phyloP scores from a whole-genome alignment of 768 basidiomycete genomes.

The Panellus pusillus region DNA sequence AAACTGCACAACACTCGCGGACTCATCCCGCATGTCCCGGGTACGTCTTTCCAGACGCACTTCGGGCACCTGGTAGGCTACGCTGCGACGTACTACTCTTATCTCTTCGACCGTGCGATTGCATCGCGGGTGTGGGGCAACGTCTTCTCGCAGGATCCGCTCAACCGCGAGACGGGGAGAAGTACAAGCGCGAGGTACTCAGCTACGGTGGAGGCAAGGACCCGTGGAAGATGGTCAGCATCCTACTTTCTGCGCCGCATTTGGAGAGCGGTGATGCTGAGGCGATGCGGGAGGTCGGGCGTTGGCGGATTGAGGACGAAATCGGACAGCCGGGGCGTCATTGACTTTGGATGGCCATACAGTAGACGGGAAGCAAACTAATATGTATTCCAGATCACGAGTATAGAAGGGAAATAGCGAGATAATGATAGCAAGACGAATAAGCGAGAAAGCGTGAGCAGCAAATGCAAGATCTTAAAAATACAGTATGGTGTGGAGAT shows the following conservation, averaged over 20 bases:
- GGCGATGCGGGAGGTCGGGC: slow-evolving; percentile 89
- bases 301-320: slow-evolving; percentile 84
- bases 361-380: slow-evolving; percentile 7
- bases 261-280: slow-evolving; percentile 71
- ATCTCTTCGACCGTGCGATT: slow-evolving; percentile 94
- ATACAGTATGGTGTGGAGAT: slow-evolving; percentile 9
- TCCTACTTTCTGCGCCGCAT: slow-evolving; percentile 60
- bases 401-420: slow-evolving; percentile 11
- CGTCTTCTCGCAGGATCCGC: slow-evolving; percentile 67
- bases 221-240: slow-evolving; percentile 90
- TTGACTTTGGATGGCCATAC: slow-evolving; percentile 29
- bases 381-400: slow-evolving; percentile 15
- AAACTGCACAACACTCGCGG: slow-evolving; percentile 67
- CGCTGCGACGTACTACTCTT: slow-evolving; percentile 97
- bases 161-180: slow-evolving; percentile 74
- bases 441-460: neutral
- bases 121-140: slow-evolving; percentile 87
- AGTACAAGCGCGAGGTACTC: slow-evolving; percentile 74
- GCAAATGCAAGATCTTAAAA: slow-evolving; percentile 5
- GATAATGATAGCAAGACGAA: slow-evolving; percentile 11
- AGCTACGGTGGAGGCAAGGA: slow-evolving; percentile 86
- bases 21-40: slow-evolving; percentile 78
- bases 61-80: slow-evolving; percentile 96
- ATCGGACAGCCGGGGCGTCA: slow-evolving; percentile 61
- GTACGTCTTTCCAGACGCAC: slow-evolving; percentile 93